Percentiles rank a stretch among this genome's conserved stretches.
These are phyloP conservation scores for Gossypium ekmanianum DNA, from an alignment of 345 rosid species.

Conservation along the genomic window DNA sequence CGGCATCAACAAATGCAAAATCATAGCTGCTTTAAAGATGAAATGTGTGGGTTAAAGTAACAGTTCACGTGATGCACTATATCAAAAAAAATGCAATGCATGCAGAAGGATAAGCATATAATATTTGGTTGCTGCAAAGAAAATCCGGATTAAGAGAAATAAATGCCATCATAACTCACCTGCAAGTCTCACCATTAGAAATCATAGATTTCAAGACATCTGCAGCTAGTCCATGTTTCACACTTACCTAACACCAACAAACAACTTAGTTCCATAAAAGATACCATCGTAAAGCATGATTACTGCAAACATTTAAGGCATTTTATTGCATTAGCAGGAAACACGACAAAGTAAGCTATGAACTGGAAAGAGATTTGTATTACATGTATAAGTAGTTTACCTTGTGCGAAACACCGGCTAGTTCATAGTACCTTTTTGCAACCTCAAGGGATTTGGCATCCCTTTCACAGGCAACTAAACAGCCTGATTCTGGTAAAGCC, in stretches of 20 bases:
- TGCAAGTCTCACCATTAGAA: constrained; percentile 67
- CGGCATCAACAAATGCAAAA: constrained; percentile 96
- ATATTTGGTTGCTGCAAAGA: background rate
- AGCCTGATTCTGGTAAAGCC: constrained; percentile 69
- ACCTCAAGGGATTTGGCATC: constrained; percentile 66
- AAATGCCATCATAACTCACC: constrained; percentile 38
- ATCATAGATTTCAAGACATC: constrained; percentile 61
- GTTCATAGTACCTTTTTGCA: constrained; percentile 70
- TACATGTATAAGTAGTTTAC: constrained; percentile 27
- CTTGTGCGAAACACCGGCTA: constrained; percentile 81
- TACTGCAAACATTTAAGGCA: background rate
- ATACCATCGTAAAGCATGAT: background rate
- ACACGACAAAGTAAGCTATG: too few relatives aligned
- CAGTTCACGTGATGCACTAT: background rate
- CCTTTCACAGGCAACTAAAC: constrained; percentile 87
- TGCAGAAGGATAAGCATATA: background rate
- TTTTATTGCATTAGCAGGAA: background rate
- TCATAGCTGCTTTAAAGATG: constrained; percentile 57
- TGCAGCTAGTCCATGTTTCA: constrained; percentile 71
- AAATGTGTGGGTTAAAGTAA: background rate
- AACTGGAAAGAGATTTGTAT: background rate
- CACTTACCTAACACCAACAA: constrained; percentile 47
- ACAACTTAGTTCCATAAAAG: constrained; percentile 18
- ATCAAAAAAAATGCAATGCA: background rate
- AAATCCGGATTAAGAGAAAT: background rate